Evolutionary conservation across 73 alveolate genomes (phyloP).

Genomic region (Paraurostyla sp.): DNA sequence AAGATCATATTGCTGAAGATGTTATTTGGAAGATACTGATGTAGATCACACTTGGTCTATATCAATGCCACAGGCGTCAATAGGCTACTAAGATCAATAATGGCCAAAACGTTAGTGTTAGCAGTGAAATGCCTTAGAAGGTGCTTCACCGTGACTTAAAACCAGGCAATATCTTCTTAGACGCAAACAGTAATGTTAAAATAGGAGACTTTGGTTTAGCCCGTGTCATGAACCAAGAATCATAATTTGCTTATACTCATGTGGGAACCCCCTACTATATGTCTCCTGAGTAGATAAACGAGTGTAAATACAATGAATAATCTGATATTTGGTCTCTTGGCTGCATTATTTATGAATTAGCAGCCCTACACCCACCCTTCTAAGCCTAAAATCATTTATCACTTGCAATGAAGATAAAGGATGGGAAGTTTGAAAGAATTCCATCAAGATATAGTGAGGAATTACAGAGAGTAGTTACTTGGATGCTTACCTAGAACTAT

Average conservation of each 20-base stretch:
- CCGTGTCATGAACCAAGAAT: slow-evolving; percentile 88
- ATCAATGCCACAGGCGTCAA: slow-evolving; percentile 89
- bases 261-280: slow-evolving; percentile 97
- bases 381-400: slow-evolving; percentile 92
- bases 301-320: slow-evolving; percentile 91
- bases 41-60: slow-evolving; percentile 87
- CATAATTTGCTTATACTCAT: slow-evolving; percentile 94
- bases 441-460: slow-evolving; percentile 87
- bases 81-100: slow-evolving; percentile 65
- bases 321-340: slow-evolving; percentile 98
- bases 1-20: slow-evolving; percentile 90
- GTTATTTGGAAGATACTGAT: slow-evolving; percentile 94
- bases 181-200: slow-evolving; percentile 85
- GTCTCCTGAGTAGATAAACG: slow-evolving; percentile 96
- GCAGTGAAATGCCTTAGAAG: slow-evolving; percentile 80
- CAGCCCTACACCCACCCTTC: slow-evolving; percentile 96
- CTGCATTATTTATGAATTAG: slow-evolving; percentile 94
- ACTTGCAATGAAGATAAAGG: slow-evolving; percentile 93
- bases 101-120: slow-evolving; percentile 71
- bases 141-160: slow-evolving; percentile 94
- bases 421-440: slow-evolving; percentile 91
- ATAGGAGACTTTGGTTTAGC: slow-evolving; percentile 97
- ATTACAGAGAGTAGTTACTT: slow-evolving; percentile 77
- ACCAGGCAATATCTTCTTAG: slow-evolving; percentile 95
- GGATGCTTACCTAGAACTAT: slow-evolving; percentile 90